Conservation (phyloP, 345 rosid species). For the Sisymbrium altissimum region DNA sequence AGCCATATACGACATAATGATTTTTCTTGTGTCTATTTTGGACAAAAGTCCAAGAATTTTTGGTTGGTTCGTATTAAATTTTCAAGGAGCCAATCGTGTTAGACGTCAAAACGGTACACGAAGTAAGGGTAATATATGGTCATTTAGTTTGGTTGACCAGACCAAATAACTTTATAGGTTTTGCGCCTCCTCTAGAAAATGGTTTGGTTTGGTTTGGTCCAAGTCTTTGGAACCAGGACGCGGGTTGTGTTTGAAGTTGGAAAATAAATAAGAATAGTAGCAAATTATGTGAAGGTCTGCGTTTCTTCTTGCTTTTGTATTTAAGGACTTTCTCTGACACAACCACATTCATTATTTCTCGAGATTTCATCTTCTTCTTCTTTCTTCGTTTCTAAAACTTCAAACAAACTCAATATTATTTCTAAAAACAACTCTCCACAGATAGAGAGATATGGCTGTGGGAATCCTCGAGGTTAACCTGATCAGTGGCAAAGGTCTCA, state of each 20-base stretch:
- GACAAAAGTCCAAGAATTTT: not conserved
- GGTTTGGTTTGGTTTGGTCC: not conserved
- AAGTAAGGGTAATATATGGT: not conserved
- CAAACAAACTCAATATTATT: not conserved
- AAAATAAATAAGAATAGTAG: not conserved
- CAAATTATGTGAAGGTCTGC: not conserved
- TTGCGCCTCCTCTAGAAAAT: not conserved
- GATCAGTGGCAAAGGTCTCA: constrained; percentile 66
- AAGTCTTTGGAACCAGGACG: constrained; percentile 16
- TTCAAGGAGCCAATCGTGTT: not conserved
- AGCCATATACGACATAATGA: not conserved
- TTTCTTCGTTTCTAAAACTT: not conserved
- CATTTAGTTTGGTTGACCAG: not conserved
- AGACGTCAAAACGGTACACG: not conserved
- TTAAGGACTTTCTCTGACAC: not conserved
- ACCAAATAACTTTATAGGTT: not conserved
- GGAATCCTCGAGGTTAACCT: constrained; percentile 73
- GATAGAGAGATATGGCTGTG: constrained; percentile 48
- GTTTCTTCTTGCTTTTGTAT: constrained; percentile 16
- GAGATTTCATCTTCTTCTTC: not conserved
- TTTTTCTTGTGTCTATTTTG: not conserved
- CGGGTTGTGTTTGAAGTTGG: constrained; percentile 2
- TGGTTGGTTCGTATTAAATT: not conserved
- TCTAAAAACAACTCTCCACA: not conserved
- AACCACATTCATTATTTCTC: not conserved